Percentiles rank a stretch among this genome's conserved stretches.
phyloP scores from a whole-genome alignment of 768 basidiomycete species.

The Tricholoma bakamatsutake region DNA sequence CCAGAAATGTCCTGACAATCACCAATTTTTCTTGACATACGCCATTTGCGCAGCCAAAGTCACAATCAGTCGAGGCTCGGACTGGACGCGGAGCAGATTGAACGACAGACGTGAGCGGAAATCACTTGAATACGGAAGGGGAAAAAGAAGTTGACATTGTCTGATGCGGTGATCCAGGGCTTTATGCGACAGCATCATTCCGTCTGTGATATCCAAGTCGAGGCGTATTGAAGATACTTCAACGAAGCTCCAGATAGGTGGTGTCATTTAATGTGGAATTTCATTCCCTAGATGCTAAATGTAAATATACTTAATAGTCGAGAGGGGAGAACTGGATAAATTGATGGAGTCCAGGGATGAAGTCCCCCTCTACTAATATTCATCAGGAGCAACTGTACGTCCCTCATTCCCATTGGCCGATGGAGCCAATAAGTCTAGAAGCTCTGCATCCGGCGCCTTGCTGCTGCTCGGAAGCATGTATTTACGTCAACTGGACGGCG shows the following conservation, averaged over 20 bases:
- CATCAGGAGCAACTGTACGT: neutral
- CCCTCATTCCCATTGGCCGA: neutral
- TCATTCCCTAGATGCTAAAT: no score
- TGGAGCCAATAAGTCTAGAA: neutral
- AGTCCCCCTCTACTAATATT: neutral
- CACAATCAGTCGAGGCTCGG: neutral
- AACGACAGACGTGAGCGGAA: neutral
- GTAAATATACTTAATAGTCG: no score
- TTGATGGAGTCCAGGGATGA: neutral
- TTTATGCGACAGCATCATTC: neutral
- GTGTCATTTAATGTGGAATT: neutral
- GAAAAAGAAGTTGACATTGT: neutral
- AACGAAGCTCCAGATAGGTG: neutral
- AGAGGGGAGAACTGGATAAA: neutral
- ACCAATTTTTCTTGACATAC: neutral
- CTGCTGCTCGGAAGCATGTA: neutral
- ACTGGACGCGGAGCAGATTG: neutral
- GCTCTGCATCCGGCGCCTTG: neutral
- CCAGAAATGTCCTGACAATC: neutral
- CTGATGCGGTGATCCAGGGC: neutral
- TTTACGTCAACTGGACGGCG: neutral
- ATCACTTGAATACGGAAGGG: neutral
- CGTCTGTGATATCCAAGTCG: neutral
- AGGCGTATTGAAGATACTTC: neutral
- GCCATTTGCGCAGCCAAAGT: neutral